These are phyloP conservation scores for Astrocystis sublimbata DNA, from an alignment of 495 filamentous ascomycete species.

Conservation along the genomic window DNA sequence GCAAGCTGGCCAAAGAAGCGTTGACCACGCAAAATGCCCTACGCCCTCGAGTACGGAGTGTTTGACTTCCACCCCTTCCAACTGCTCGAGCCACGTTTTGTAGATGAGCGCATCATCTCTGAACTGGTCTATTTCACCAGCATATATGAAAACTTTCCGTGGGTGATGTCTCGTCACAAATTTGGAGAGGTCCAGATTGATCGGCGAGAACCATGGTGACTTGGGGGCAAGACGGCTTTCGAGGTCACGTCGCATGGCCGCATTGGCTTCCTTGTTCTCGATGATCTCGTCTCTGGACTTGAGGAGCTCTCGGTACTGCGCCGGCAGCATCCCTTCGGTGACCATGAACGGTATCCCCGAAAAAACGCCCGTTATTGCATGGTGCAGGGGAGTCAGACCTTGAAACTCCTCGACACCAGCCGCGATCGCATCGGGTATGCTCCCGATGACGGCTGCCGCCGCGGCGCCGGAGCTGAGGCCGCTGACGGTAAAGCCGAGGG, in stretches of 20 bases:
- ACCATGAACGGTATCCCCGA: not conserved
- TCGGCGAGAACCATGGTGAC: slow-evolving; percentile 7
- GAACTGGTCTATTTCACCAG: slow-evolving; percentile 7
- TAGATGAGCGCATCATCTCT: slow-evolving; percentile 14
- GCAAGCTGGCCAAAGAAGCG: not conserved
- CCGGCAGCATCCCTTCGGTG: not conserved
- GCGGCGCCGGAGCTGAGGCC: slow-evolving; percentile 11
- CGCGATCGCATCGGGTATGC: not conserved
- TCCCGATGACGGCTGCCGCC: not conserved
- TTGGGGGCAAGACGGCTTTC: not conserved
- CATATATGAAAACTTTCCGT: slow-evolving; percentile 8
- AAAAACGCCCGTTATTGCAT: slow-evolving; percentile 1
- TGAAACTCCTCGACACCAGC: not conserved
- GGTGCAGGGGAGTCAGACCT: not conserved
- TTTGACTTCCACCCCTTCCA: slow-evolving; percentile 3
- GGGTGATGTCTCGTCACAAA: not conserved
- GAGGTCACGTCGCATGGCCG: not conserved
- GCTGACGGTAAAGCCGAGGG: slow-evolving; percentile 9
- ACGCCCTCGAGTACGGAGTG: not conserved
- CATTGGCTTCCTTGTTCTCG: not conserved
- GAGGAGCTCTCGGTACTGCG: not conserved
- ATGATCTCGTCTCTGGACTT: not conserved
- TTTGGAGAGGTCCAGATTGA: not conserved
- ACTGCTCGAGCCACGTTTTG: slow-evolving; percentile 7
- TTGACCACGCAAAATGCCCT: not conserved